Conservation (phyloP, 306 rosid genomes). For the Vigna radiata region DNA sequence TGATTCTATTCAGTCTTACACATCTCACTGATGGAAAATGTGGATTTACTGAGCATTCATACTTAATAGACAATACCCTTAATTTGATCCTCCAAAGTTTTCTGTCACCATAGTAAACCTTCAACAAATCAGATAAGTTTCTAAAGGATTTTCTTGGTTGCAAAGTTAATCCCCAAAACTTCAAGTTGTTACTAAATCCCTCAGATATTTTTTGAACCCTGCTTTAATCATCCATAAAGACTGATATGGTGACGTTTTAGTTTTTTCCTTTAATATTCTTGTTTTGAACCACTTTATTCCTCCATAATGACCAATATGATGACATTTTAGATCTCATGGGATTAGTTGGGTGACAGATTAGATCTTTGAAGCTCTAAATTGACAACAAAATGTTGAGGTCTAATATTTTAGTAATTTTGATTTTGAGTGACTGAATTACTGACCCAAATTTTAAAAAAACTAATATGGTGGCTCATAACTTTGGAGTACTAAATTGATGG, state of each 20-base stretch:
- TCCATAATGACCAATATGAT: neutral
- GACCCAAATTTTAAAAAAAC: neutral
- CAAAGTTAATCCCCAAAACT: neutral
- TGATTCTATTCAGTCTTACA: constrained; percentile 11
- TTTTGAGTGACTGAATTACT: neutral
- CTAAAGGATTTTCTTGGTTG: neutral
- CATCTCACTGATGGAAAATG: neutral
- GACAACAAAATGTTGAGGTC: neutral
- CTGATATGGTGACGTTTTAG: neutral
- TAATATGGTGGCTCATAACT: neutral
- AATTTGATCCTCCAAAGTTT: neutral
- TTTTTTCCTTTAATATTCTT: neutral
- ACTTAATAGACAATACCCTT: neutral
- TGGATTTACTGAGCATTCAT: constrained; percentile 14
- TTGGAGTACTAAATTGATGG: neutral
- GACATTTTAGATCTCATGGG: neutral
- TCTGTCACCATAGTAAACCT: neutral
- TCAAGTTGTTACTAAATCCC: neutral
- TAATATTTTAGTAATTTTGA: neutral
- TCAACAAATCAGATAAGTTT: neutral
- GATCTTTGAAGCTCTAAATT: neutral
- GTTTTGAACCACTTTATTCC: neutral
- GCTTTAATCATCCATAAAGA: neutral
- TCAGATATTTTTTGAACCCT: neutral
- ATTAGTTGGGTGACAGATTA: neutral